Base-by-base conservation (phyloP, 371 early-diverging fungal genomes). In the Mucor mucedo region DNA sequence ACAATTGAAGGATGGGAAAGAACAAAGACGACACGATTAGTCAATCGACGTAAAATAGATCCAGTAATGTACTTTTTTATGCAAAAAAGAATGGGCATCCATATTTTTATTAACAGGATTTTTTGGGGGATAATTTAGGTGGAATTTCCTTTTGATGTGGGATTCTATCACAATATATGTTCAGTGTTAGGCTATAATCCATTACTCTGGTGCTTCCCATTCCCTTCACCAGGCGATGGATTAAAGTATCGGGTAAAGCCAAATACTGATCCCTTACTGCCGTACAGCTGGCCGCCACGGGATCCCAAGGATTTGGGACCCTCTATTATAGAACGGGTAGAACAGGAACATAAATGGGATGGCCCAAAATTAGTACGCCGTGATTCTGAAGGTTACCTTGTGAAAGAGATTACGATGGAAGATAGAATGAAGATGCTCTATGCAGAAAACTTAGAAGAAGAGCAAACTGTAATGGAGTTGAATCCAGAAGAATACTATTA, bases 141-240 rank as follows among this genome's bases (percentile, higher is more conserved):
- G 14, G 72, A 72, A 40, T 95, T 92, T 78, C 99, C 99, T 1
- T 99, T 97, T 77, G 92, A 98, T 77, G 65, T 99, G 52, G 97
- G 99, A 4, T 63, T 83, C n/a, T 68, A 83, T 62, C 72, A 79
- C 50, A 98, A 98, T 66, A 88, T 95, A 52, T 83, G 79, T 21
- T 80, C 87, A 10, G 91, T 97, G 4, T 84, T 98, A 55, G 97
- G 98, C 2, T 64, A 77, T 13, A 85, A 75, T 55, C 80, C 80
- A 14, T 39, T 83, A 14, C 40, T 77, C 4, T 96, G 95, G 96
- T 74, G 84, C 65, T 78, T 84, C 78, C 93, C 94, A 7, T 77
- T 76, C 52, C 55, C 45, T 5, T 76, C 81, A 57, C 58, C 72
- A 3, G 93, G 94, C n/a, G 84, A 89, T 54, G 98, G 98, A 5